Conservation (phyloP, 169 alveolate genomes). For the Perkinsus marinus region DNA sequence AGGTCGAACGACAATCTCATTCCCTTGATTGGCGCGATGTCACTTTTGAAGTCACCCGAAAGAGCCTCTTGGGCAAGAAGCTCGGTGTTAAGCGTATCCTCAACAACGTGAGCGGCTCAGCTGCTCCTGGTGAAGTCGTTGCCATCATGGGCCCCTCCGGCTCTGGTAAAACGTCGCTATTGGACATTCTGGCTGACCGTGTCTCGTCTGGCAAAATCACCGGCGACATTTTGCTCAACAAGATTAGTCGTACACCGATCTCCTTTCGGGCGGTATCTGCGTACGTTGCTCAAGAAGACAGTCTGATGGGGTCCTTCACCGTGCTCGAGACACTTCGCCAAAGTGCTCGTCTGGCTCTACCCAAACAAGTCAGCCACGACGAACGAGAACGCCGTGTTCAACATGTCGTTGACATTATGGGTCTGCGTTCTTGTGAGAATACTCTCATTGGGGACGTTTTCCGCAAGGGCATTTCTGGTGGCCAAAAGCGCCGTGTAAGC, state of each 20-base stretch:
- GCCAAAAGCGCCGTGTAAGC: conserved; percentile 39
- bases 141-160: background rate
- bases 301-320: background rate
- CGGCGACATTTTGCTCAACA: background rate
- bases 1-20: too few species aligned
- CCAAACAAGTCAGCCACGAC: background rate
- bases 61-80: background rate
- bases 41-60: background rate
- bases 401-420: conserved; percentile 14
- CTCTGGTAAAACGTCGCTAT: background rate
- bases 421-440: conserved; percentile 19
- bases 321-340: background rate
- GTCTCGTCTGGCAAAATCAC: background rate
- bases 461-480: conserved; percentile 23
- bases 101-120: background rate
- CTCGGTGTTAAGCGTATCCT: background rate
- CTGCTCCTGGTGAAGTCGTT: background rate
- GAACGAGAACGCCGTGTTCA: background rate
- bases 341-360: background rate
- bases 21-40: background rate
- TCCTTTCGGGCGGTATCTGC: background rate
- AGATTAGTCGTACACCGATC: background rate
- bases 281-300: background rate
- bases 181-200: background rate
- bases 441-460: conserved; percentile 21